Evolutionary conservation across 148 eudicot species (phyloP), one percentile per base, ranked within the genome.

Genomic region (Nyssa sinensis): DNA sequence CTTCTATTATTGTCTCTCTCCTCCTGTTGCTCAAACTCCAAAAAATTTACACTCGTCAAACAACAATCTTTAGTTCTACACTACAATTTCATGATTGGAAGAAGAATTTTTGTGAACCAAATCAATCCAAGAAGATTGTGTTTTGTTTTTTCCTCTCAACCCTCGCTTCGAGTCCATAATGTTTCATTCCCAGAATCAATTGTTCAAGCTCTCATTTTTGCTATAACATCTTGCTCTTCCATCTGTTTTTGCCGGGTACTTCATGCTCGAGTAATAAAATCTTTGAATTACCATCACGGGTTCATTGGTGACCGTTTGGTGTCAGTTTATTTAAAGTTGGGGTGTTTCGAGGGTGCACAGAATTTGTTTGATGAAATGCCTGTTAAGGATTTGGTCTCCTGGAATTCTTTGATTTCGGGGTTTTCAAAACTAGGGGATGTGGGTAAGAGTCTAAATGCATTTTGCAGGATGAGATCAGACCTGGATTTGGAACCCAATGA

Each of bases 291-390:
- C 69, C 79, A 72, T 71, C 77, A 81, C 30, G 82, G 81, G 4
- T 82, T 78, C 62, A 62, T 85, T 53, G 84, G 82, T 28, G 86
- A 85, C 32, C 79, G 88, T 7, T 72, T 85, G 76, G 84, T 85
- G 6, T 74, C 84, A 0, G 2, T 55, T 0, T 85, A 85, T 41
- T 37, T 34, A 0, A 75, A 51, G 55, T 60, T 85, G 47, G 80
- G 83, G 3, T 55, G 16, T 21, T 28, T 63, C 21, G 37, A 8
- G 1, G 62, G 81, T 75, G 83, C 89, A 64, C 71, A 39, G 28
- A 71, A 75, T 7, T 70, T 86, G 89, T 86, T 86, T 47, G 89
- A 78, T 39, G 83, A 81, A 78, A 79, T 83, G 67, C 88, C 88
- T 61, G 71, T 47, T 0, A 78, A 62, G 34, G 83, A 86, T 61